Percentiles rank a stretch among this genome's conserved stretches.
Evolutionary conservation across 192 early-diverging fungal species (phyloP).

Genomic region (Pecoramyces ruminantium): DNA sequence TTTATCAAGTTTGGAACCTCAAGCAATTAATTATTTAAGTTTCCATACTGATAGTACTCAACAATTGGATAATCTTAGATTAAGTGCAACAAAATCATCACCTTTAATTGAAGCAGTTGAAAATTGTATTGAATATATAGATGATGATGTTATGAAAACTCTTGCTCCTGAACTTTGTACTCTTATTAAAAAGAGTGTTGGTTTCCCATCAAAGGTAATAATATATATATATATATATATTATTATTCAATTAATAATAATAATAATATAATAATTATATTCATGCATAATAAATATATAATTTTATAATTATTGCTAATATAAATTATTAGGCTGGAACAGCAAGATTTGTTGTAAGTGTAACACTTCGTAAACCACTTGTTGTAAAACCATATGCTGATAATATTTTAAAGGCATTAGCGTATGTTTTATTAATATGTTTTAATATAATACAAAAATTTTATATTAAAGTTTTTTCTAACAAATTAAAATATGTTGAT

Average conservation of each 20-base stretch:
- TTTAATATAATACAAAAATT: too few relatives aligned
- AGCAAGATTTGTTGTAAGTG: conserved; percentile 64
- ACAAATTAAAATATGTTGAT: too few relatives aligned
- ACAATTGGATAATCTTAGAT: conserved; percentile 53
- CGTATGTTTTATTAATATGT: too few relatives aligned
- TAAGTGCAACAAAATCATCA: conserved; percentile 68
- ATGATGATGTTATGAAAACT: conserved; percentile 39
- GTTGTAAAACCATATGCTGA: conserved; percentile 55
- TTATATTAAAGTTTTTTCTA: too few relatives aligned
- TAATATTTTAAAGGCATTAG: conserved; percentile 51
- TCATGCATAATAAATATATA: too few relatives aligned
- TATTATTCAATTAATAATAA: too few relatives aligned
- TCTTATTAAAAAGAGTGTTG: conserved; percentile 65
- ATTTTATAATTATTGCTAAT: too few relatives aligned
- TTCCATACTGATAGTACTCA: conserved; percentile 68
- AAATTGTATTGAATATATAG: conserved; percentile 55
- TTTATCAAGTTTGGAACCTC: conserved; percentile 56
- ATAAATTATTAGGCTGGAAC: conserved; percentile 72
- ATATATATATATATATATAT: too few relatives aligned
- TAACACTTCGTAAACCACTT: conserved; percentile 50
- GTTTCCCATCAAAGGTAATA: conserved; percentile 50
- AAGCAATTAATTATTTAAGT: conserved; percentile 61
- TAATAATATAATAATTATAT: too few relatives aligned
- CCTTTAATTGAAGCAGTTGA: conserved; percentile 90
- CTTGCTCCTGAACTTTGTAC: conserved; percentile 51